A percentile compares a stretch with the other conserved stretches of the same genome.
phyloP scores from a whole-genome alignment of 768 basidiomycete species.

The Rhodosporidiobolus odoratus region DNA sequence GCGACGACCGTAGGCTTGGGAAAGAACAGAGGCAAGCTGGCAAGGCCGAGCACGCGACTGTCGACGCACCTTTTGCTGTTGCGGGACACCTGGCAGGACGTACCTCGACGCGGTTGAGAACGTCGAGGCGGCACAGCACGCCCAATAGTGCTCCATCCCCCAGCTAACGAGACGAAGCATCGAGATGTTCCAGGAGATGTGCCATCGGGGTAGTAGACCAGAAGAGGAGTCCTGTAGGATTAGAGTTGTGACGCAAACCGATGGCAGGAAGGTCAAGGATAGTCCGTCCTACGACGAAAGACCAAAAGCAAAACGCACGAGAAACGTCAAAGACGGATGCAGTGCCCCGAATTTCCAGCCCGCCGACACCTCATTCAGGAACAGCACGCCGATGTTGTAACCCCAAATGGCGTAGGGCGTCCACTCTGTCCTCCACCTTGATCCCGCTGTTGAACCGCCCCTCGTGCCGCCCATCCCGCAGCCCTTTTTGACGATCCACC shows the following conservation, averaged over 20 bases:
- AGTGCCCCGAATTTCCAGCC: slow-evolving; percentile 67
- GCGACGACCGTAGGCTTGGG: background rate
- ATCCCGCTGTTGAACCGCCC: background rate
- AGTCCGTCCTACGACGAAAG: slow-evolving; percentile 53
- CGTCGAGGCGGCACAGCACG: slow-evolving; percentile 40
- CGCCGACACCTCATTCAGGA: slow-evolving; percentile 65
- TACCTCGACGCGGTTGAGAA: too few species aligned
- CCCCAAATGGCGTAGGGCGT: slow-evolving; percentile 58
- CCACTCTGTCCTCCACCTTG: slow-evolving; percentile 38
- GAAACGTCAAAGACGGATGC: slow-evolving; percentile 54
- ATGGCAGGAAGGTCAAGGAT: background rate
- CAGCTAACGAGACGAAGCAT: slow-evolving; percentile 91
- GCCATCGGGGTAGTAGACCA: slow-evolving; percentile 86
- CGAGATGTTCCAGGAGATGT: slow-evolving; percentile 89
- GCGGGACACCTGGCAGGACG: too few species aligned
- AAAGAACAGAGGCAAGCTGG: background rate
- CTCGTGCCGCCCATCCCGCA: slow-evolving; percentile 45
- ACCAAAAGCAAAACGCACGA: slow-evolving; percentile 54
- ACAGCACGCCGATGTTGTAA: slow-evolving; percentile 68
- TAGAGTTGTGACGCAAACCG: background rate
- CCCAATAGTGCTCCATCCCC: slow-evolving; percentile 89
- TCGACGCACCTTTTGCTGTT: background rate
- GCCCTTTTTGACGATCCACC: slow-evolving; percentile 55
- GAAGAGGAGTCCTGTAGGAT: slow-evolving; percentile 43
- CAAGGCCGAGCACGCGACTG: too few species aligned